Evolutionary conservation across 2,329 filamentous ascomycete species (phyloP).

Genomic region (Pleurostoma richardsiae): DNA sequence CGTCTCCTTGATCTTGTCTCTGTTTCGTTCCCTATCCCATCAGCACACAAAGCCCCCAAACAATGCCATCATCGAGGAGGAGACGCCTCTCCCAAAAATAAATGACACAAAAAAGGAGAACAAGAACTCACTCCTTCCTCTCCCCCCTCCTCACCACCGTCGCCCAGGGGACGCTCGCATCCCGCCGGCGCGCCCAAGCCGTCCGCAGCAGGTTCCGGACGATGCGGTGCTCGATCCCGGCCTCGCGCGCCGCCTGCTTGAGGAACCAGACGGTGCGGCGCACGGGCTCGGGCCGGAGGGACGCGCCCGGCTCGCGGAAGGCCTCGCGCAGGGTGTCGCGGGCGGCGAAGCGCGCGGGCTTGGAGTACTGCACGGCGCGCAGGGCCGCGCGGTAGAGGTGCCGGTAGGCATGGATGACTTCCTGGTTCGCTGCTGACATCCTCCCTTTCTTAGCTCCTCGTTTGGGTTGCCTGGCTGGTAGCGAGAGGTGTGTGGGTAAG

Average conservation of each 20-base stretch:
- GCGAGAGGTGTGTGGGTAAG: no score
- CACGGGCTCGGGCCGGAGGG: conserved; percentile 46
- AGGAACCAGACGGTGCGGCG: conserved; percentile 68
- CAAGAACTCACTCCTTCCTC: conserved; percentile 13
- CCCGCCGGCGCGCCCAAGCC: conserved; percentile 28
- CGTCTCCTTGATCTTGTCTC: conserved; percentile 13
- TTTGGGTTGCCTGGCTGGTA: no score
- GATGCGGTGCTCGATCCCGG: conserved; percentile 67
- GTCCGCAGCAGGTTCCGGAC: conserved; percentile 63
- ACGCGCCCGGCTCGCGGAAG: conserved; percentile 46
- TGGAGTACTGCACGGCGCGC: conserved; percentile 67
- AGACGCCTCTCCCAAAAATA: conserved; percentile 2
- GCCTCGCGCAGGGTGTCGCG: conserved; percentile 54
- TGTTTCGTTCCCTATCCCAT: conserved; percentile 1
- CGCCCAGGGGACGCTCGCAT: conserved; percentile 19
- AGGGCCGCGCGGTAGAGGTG: conserved; percentile 61
- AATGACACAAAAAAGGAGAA: conserved; percentile 7
- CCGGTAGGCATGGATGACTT: conserved; percentile 63
- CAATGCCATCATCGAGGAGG: no score
- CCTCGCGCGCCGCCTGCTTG: conserved; percentile 54
- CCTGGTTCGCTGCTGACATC: conserved; percentile 12
- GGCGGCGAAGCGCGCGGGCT: conserved; percentile 59
- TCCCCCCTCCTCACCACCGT: not conserved
- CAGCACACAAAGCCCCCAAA: no score
- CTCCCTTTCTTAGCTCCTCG: no score